A percentile compares a stretch with the other conserved stretches of the same genome.
Evolutionary conservation across 1,284 basidiomycete genomes (phyloP).

Genomic region (Sporisorium sorghi): DNA sequence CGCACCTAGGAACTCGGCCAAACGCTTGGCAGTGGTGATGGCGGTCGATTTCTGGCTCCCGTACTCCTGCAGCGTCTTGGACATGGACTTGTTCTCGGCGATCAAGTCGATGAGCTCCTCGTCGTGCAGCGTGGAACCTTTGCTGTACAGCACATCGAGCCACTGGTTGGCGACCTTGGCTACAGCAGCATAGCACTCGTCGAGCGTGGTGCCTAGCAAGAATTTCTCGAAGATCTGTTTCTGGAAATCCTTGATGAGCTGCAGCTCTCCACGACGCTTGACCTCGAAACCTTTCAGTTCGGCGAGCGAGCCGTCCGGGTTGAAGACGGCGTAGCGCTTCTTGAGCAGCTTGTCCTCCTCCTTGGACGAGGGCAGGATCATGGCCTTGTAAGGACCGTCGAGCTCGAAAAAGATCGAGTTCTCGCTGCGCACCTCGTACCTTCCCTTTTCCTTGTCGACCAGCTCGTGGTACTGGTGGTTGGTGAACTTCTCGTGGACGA

Average conservation of each 20-base stretch:
- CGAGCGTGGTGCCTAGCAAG: slow-evolving; percentile 87
- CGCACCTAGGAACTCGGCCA: slow-evolving; percentile 96
- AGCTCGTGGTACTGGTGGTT: slow-evolving; percentile 98
- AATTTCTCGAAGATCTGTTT: slow-evolving; percentile 99
- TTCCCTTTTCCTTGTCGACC: slow-evolving; percentile 80
- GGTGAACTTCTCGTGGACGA: slow-evolving; percentile 94
- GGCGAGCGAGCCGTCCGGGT: slow-evolving; percentile 94
- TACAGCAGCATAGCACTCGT: slow-evolving; percentile 95
- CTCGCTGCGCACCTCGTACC: slow-evolving; percentile 89
- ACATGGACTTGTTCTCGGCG: slow-evolving; percentile 98
- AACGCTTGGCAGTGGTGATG: slow-evolving; percentile 92
- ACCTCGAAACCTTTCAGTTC: slow-evolving; percentile 99
- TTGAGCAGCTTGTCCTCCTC: slow-evolving; percentile 99
- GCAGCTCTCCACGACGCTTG: slow-evolving; percentile 95
- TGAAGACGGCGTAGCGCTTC: slow-evolving; percentile 99
- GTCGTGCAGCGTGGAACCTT: slow-evolving; percentile 84
- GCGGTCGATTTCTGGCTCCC: slow-evolving; percentile 96
- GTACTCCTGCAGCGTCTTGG: slow-evolving; percentile 95
- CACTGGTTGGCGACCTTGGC: slow-evolving; percentile 95
- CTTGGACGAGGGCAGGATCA: slow-evolving; percentile 99
- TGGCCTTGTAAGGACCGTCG: slow-evolving; percentile 97
- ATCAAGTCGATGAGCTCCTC: slow-evolving; percentile 97
- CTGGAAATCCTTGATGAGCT: slow-evolving; percentile 99
- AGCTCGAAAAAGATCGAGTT: slow-evolving; percentile 99
- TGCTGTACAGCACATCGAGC: slow-evolving; percentile 93